These are phyloP conservation scores for Dothistroma pini DNA, from an alignment of 2,329 filamentous ascomycete genomes.

Conservation along the genomic window DNA sequence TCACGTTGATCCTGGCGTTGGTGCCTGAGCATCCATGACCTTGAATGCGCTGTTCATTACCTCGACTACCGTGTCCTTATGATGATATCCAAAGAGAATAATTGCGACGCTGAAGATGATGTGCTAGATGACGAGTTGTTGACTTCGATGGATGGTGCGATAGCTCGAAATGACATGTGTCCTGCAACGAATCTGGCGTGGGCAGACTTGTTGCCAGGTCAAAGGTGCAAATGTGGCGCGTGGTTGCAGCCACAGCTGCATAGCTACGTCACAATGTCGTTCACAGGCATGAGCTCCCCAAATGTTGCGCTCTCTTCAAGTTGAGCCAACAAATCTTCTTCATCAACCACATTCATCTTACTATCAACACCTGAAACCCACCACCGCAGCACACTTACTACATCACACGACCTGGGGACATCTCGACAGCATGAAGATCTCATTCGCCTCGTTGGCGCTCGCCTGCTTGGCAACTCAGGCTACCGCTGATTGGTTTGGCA, in stretches of 20 bases:
- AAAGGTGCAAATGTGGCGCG: not conserved
- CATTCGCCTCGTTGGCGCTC: constrained; percentile 63
- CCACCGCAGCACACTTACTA: not conserved
- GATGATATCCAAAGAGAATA: not conserved
- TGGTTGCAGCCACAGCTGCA: not conserved
- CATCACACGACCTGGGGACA: constrained; percentile 11
- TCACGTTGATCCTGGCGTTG: not conserved
- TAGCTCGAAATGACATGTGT: not conserved
- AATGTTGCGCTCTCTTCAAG: not conserved
- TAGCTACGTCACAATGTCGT: not conserved
- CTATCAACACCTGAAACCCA: not conserved
- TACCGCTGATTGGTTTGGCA: constrained; percentile 79
- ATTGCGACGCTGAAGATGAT: not conserved
- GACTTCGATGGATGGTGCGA: not conserved
- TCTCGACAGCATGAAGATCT: constrained; percentile 66
- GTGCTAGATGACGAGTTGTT: not conserved
- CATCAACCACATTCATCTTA: constrained; percentile 2
- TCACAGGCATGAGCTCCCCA: not conserved
- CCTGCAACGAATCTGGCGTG: not conserved
- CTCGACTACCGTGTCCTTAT: not conserved
- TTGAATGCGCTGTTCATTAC: not conserved
- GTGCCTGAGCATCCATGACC: not conserved
- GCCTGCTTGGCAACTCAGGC: constrained; percentile 69
- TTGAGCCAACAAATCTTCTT: not conserved
- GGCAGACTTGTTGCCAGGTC: not conserved